These are phyloP conservation scores for Glebionis coronaria DNA, from an alignment of 129 eudicot species.

Conservation along the genomic window DNA sequence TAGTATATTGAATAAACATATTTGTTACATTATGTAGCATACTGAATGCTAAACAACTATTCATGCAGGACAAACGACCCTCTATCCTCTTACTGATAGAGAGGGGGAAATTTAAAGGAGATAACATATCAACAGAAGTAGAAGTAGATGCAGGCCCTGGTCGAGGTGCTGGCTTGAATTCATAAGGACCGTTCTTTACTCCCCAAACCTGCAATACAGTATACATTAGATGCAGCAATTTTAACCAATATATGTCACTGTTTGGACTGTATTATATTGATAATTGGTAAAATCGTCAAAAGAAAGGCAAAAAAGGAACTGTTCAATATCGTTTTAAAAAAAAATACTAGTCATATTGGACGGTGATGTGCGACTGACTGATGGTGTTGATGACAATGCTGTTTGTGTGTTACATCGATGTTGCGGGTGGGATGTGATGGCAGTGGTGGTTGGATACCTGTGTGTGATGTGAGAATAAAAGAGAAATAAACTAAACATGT, in stretches of 20 bases:
- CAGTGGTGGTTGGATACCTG: too few species aligned
- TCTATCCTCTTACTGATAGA: slow-evolving; percentile 68
- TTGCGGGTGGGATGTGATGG: too few species aligned
- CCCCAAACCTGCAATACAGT: slow-evolving; percentile 82
- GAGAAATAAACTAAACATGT: too few species aligned
- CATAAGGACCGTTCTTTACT: slow-evolving; percentile 87
- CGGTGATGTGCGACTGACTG: too few species aligned
- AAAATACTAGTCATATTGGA: too few species aligned
- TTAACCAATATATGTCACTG: too few species aligned
- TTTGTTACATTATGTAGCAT: slow-evolving; percentile 33
- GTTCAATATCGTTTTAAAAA: too few species aligned
- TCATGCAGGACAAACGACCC: slow-evolving; percentile 87
- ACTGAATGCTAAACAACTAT: slow-evolving; percentile 24
- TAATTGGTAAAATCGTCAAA: too few species aligned
- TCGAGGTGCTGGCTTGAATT: slow-evolving; percentile 86
- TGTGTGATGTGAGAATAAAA: too few species aligned
- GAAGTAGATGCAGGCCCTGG: slow-evolving; percentile 53
- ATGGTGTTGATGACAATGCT: too few species aligned
- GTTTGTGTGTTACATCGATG: too few species aligned
- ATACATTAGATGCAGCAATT: neutral
- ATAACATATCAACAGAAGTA: slow-evolving; percentile 57
- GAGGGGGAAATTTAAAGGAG: slow-evolving; percentile 58
- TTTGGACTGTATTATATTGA: neutral
- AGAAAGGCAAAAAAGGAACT: too few species aligned
- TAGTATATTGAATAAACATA: neutral